Conservation (phyloP, 2,329 filamentous ascomycete species). For the Ascochyta clinopodiicola region DNA sequence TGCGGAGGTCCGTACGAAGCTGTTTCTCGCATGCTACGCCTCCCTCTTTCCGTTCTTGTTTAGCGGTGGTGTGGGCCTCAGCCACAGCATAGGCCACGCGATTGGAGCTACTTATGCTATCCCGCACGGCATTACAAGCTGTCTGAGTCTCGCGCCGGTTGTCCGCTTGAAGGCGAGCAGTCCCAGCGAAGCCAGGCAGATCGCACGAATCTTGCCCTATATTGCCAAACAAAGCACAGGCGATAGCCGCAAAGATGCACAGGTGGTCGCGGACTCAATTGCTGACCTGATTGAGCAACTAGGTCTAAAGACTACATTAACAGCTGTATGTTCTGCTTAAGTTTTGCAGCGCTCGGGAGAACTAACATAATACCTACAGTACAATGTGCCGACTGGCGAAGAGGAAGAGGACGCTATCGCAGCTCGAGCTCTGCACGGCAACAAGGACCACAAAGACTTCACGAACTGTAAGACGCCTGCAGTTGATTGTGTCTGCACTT, state of each 20-base stretch:
- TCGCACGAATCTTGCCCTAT: conserved; percentile 55
- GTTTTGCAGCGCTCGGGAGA: not conserved
- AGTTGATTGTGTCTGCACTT: not conserved
- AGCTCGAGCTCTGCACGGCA: conserved; percentile 40
- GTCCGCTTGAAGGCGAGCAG: conserved; percentile 60
- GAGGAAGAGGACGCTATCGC: conserved; percentile 47
- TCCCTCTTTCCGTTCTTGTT: conserved; percentile 58
- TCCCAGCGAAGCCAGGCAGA: conserved; percentile 55
- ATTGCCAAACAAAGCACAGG: conserved; percentile 53
- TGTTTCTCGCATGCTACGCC: conserved; percentile 61
- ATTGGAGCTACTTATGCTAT: conserved; percentile 63
- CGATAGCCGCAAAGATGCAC: conserved; percentile 53
- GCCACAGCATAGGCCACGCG: conserved; percentile 58
- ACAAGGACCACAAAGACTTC: conserved; percentile 47
- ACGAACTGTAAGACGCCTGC: conserved; percentile 33
- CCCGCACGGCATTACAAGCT: conserved; percentile 63
- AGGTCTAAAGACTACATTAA: conserved; percentile 49
- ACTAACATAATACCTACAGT: conserved; percentile 32
- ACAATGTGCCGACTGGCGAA: conserved; percentile 45
- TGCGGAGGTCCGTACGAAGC: conserved; percentile 57
- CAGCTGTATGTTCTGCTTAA: conserved; percentile 35
- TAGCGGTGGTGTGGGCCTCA: conserved; percentile 58
- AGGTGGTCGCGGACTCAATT: conserved; percentile 55
- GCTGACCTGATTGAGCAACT: conserved; percentile 53
- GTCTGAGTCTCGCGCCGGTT: conserved; percentile 60